Percentiles rank a stretch among this genome's conserved stretches.
phyloP scores from a whole-genome alignment of 2,329 filamentous ascomycete genomes.

The Exophiala oligosperma region DNA sequence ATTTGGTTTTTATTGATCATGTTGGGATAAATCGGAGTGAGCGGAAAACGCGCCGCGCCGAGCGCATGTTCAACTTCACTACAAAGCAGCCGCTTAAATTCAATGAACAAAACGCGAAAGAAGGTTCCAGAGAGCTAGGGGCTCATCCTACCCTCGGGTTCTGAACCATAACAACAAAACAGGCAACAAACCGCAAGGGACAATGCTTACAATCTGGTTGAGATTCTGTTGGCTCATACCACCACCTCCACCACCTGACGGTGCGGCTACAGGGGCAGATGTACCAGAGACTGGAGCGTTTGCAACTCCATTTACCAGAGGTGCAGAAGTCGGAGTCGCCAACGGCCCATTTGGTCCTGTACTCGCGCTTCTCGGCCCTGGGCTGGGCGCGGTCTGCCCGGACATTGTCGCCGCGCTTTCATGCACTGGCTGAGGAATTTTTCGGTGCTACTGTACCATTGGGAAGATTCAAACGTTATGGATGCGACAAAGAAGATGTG shows the following conservation, averaged over 20 bases:
- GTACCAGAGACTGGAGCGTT: constrained; percentile 39
- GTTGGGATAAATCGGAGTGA: no score
- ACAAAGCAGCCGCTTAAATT: no score
- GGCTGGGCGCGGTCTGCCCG: constrained; percentile 48
- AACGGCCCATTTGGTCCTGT: constrained; percentile 51
- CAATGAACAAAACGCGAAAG: no score
- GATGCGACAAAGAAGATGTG: neutral
- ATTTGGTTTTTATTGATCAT: no score
- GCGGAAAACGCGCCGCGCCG: no score
- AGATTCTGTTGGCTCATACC: constrained; percentile 80
- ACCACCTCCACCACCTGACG: constrained; percentile 32
- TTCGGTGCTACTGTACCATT: neutral
- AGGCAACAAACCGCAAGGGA: neutral
- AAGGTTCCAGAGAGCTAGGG: no score
- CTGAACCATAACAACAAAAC: neutral
- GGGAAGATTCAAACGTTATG: no score
- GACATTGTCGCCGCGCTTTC: constrained; percentile 38
- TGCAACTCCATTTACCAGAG: constrained; percentile 26
- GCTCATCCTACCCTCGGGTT: no score
- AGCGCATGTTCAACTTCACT: no score
- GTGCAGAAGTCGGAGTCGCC: constrained; percentile 35
- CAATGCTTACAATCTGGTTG: constrained; percentile 83
- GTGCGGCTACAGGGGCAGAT: constrained; percentile 26
- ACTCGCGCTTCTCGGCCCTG: constrained; percentile 49
- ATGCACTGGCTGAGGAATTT: constrained; percentile 5